A percentile compares a stretch with the other conserved stretches of the same genome.
phyloP scores from a whole-genome alignment of 2,329 filamentous ascomycete genomes.

The Parafenestella ontariensis region DNA sequence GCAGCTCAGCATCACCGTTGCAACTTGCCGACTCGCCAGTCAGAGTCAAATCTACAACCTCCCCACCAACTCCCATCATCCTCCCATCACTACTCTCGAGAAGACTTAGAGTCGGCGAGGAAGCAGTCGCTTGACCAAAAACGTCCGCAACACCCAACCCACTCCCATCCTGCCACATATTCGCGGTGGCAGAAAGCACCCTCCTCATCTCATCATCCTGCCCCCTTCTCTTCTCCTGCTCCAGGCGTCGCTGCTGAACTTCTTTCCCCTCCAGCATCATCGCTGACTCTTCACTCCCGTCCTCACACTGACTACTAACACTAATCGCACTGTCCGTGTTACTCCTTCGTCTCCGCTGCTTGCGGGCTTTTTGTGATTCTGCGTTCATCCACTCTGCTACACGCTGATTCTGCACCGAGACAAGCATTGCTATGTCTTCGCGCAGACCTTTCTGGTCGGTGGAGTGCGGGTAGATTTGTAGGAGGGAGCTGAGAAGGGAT shows the following conservation, averaged over 20 bases:
- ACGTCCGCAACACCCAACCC: conserved; percentile 25
- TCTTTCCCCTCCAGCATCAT: background rate
- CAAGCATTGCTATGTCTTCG: conserved; percentile 29
- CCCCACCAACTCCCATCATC: background rate
- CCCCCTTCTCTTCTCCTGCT: background rate
- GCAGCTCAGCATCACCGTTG: background rate
- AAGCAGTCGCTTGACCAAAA: conserved; percentile 1
- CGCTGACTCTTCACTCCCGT: background rate
- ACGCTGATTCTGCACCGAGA: conserved; percentile 16
- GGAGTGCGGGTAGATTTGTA: conserved; percentile 25
- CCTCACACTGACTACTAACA: background rate
- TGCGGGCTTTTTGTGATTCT: conserved; percentile 2
- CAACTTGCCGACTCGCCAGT: background rate
- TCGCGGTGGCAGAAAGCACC: conserved; percentile 19
- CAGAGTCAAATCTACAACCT: background rate
- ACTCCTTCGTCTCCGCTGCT: conserved; percentile 1
- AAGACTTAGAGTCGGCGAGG: background rate
- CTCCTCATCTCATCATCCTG: conserved; percentile 18
- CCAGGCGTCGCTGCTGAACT: background rate
- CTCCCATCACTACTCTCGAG: background rate
- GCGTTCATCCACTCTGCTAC: conserved; percentile 22
- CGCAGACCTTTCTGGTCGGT: conserved; percentile 16
- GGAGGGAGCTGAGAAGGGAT: conserved; percentile 20
- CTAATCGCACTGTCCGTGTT: background rate
- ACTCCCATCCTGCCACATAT: conserved; percentile 29